Conservation (phyloP, 2,329 filamentous ascomycete genomes). For the Pseudopithomyces chartarum region DNA sequence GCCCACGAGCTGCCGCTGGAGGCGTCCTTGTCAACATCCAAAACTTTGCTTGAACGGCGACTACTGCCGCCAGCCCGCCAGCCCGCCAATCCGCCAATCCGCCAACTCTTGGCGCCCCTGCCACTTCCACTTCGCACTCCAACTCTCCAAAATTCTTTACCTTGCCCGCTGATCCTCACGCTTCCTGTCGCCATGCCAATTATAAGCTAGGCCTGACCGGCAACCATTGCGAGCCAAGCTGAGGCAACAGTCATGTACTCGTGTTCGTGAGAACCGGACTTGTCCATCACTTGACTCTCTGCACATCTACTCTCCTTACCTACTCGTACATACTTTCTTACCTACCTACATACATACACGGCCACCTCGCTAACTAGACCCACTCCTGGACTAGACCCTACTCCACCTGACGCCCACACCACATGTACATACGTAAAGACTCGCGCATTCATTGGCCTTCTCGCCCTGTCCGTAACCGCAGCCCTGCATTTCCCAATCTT, state of each 20-base stretch:
- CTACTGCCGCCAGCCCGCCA: constrained; percentile 10
- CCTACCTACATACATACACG: background rate
- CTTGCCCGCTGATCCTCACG: too few relatives aligned
- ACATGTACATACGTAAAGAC: too few relatives aligned
- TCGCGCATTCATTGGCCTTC: background rate
- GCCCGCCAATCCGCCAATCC: constrained; percentile 4
- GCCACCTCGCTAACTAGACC: constrained; percentile 1
- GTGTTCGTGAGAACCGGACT: background rate
- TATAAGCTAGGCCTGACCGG: constrained; percentile 8
- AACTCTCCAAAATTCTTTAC: too few relatives aligned
- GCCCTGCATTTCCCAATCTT: background rate
- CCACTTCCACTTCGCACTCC: background rate
- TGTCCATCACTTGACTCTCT: background rate
- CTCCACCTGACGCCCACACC: constrained; percentile 4
- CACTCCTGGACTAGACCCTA: background rate
- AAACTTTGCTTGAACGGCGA: constrained; percentile 16
- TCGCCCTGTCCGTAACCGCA: background rate
- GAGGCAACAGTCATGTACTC: background rate
- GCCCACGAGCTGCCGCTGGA: constrained; percentile 5
- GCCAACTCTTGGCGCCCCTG: constrained; percentile 6
- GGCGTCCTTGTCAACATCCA: background rate
- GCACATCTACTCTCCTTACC: too few relatives aligned
- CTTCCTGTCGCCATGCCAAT: background rate
- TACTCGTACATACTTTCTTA: background rate
- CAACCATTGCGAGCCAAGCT: constrained; percentile 11